Percentiles rank a stretch among this genome's conserved stretches.
Evolutionary conservation across 352 stramenopile species (phyloP).

Genomic region (Phytophthora citricola): DNA sequence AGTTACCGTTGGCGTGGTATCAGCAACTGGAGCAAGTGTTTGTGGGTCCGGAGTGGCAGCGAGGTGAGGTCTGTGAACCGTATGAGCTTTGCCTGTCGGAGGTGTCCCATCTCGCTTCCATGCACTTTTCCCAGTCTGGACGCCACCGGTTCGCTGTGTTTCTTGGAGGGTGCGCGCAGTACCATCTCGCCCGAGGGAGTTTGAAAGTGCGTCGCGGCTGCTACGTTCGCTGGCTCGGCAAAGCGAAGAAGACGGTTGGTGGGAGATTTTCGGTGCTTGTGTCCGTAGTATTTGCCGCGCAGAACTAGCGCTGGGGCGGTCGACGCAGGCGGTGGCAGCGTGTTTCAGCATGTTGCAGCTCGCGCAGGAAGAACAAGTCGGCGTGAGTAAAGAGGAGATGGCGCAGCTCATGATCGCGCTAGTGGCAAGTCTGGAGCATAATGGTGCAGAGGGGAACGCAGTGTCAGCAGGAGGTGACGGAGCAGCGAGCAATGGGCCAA

Average conservation of each 20-base stretch:
- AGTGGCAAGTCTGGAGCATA: constrained; percentile 46
- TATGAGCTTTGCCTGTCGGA: constrained; percentile 75
- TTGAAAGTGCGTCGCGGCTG: constrained; percentile 67
- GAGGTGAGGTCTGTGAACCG: constrained; percentile 23
- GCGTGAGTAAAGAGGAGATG: constrained; percentile 56
- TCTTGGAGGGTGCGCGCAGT: constrained; percentile 68
- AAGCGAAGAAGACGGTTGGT: constrained; percentile 85
- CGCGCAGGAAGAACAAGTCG: constrained; percentile 53
- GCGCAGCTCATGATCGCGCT: constrained; percentile 56
- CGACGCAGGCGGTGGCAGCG: constrained; percentile 57
- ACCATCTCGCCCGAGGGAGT: constrained; percentile 64
- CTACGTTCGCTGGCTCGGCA: constrained; percentile 74
- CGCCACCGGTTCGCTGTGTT: constrained; percentile 83
- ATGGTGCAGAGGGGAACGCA: background rate
- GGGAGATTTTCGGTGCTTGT: constrained; percentile 58
- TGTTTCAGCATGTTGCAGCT: constrained; percentile 74
- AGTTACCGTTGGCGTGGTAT: constrained; percentile 53
- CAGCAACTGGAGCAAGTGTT: constrained; percentile 57
- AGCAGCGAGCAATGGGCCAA: constrained; percentile 7
- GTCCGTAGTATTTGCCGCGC: constrained; percentile 62
- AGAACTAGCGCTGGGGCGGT: constrained; percentile 61
- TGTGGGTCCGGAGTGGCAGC: constrained; percentile 23
- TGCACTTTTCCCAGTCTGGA: constrained; percentile 77
- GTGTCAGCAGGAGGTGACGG: constrained; percentile 1
- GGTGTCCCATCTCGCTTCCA: constrained; percentile 75